These are phyloP conservation scores for Ganoderma multipileum DNA, from an alignment of 1,284 basidiomycete species.

Conservation along the genomic window DNA sequence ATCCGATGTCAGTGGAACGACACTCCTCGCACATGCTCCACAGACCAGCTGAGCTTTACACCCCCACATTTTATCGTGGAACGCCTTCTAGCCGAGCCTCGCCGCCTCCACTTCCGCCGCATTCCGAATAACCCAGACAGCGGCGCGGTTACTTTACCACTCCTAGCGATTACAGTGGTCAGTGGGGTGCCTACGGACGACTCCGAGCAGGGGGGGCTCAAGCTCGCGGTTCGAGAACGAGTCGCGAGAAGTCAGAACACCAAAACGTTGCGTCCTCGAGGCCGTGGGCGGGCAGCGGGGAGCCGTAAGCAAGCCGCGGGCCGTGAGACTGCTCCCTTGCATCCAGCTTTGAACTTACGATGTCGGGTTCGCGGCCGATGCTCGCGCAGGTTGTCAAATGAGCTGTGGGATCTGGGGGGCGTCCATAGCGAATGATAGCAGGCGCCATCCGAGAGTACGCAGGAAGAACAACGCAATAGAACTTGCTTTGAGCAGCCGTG, in stretches of 20 bases:
- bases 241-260: not conserved
- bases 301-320: not conserved
- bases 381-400: not conserved
- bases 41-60: not conserved
- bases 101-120: not conserved
- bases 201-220: no score
- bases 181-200: no score
- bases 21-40: not conserved
- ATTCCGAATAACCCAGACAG: not conserved
- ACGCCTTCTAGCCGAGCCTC: not conserved
- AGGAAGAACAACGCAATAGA: not conserved
- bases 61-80: not conserved
- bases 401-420: not conserved
- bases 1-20: not conserved
- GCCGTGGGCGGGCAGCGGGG: not conserved
- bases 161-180: no score
- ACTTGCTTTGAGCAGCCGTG: not conserved
- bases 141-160: not conserved
- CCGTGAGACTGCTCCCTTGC: not conserved
- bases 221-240: not conserved
- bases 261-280: slow-evolving; percentile 8
- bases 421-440: not conserved
- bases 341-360: no score
- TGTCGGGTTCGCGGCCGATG: not conserved
- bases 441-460: not conserved